Base-by-base conservation (phyloP, 768 basidiomycete species). In the Boletus rufocinnamomeus region DNA sequence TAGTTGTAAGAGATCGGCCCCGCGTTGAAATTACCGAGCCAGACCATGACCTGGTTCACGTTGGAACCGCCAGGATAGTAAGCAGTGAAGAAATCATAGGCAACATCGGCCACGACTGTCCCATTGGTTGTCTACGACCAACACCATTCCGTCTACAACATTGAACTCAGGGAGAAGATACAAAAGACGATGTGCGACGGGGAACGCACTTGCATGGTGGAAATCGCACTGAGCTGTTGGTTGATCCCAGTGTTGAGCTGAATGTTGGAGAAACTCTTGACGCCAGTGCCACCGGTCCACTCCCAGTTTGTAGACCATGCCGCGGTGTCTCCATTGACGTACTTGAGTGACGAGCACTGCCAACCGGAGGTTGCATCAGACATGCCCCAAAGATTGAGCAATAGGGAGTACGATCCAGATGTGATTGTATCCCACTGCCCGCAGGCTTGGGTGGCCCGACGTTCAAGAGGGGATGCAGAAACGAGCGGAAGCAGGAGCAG, bases 41-140 rank as follows among this genome's bases (percentile, higher is more conserved):
- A 87, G 58, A 88, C 70, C 86, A 88, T 88, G 63, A 87, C 77
- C 59, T 81, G 79, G 59, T 74, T 64, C 34, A 62, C 59, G 52
- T 78, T 77, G 40, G 76, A 69, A 34, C 85, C 85, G 2, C 80
- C 80, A 37, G 82, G 43, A 6, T 73, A 73, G 58, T 64, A 64
- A 2, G 86, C 81, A 0, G 86, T 88, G 76, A 88, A 89, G 1
- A 88, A 58, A 60, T 88, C 87, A 58, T 79, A 88, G 7, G 86
- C 83, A 28, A 86, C 77, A 56, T 88, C 78, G 0, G 82, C 79
- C 27, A 83, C 80, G 56, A 83, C 70, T 1, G 67, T 68, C 6
- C 74, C 79, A 6, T 75, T 72, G 13, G 68, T 69, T 16, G 63
- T 63, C 58, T 84, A 81, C 6, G 76, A 77, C 87, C 87, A 88